These are phyloP conservation scores for Trifolium subterraneum DNA, from an alignment of 306 rosid species.

Conservation along the genomic window DNA sequence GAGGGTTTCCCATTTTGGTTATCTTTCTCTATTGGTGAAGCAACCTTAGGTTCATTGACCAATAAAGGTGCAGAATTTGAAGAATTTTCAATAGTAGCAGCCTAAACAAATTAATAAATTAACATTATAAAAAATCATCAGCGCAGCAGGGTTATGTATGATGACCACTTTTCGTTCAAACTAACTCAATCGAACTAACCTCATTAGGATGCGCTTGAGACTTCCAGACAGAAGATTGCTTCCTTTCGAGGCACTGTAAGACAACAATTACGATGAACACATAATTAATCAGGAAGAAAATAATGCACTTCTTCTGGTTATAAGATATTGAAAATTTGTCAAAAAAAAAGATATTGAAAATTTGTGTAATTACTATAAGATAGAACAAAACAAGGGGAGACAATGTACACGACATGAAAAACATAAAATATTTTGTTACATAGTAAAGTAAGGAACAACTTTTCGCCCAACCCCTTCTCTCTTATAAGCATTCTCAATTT, in stretches of 20 bases:
- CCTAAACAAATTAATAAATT: constrained; percentile 47
- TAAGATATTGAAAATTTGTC: background rate
- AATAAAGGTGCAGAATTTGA: constrained; percentile 69
- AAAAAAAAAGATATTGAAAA: background rate
- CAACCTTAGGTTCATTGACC: constrained; percentile 48
- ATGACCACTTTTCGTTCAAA: constrained; percentile 14
- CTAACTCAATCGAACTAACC: constrained; percentile 43
- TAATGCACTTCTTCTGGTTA: background rate
- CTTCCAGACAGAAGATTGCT: constrained; percentile 52
- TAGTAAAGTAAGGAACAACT: background rate
- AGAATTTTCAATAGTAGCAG: constrained; percentile 48
- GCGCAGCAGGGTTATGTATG: constrained; percentile 23
- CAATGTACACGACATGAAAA: too few species aligned
- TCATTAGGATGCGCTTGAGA: constrained; percentile 55
- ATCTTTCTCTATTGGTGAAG: constrained; percentile 49
- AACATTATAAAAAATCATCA: constrained; percentile 9
- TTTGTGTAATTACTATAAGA: too few species aligned
- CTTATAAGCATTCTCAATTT: background rate
- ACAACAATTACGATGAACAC: constrained; percentile 35
- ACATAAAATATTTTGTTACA: background rate
- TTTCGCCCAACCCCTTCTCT: background rate
- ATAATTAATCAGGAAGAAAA: constrained; percentile 25
- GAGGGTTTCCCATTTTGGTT: constrained; percentile 45
- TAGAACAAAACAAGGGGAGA: too few species aligned
- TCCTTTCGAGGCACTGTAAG: constrained; percentile 59